phyloP scores from a whole-genome alignment of 257 asterid genomes.

The Coffea eugenioides region DNA sequence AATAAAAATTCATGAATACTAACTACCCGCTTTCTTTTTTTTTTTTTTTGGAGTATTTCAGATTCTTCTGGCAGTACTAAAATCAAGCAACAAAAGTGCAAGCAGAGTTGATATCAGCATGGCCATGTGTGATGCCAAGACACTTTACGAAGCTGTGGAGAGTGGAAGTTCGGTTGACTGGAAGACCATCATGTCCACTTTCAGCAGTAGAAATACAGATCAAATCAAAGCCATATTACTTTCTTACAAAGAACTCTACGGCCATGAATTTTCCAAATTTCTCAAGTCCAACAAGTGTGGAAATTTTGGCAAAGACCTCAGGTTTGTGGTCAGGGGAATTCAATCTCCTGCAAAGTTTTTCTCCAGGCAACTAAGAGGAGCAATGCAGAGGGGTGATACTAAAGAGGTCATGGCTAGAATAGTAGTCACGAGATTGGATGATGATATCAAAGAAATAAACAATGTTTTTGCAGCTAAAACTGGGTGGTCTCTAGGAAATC shows the following conservation, averaged over 20 bases:
- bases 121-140: conserved; percentile 14
- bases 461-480: background rate
- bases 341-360: background rate
- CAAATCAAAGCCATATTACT: background rate
- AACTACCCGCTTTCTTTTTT: background rate
- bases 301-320: background rate
- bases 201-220: background rate
- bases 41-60: background rate
- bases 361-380: conserved; percentile 4
- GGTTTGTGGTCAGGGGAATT: background rate
- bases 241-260: conserved; percentile 3
- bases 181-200: conserved; percentile 2
- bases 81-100: background rate
- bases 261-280: conserved; percentile 2
- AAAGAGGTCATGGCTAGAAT: background rate
- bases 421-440: background rate
- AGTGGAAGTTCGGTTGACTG: conserved; percentile 6
- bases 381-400: background rate
- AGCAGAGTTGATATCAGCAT: background rate
- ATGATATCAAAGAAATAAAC: background rate
- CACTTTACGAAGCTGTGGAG: conserved; percentile 6
- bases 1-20: too few relatives aligned
- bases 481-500: background rate
- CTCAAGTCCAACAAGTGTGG: background rate
- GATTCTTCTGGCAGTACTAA: background rate